Conservation (phyloP, 2,329 filamentous ascomycete species). For the Ascochyta rabiei region DNA sequence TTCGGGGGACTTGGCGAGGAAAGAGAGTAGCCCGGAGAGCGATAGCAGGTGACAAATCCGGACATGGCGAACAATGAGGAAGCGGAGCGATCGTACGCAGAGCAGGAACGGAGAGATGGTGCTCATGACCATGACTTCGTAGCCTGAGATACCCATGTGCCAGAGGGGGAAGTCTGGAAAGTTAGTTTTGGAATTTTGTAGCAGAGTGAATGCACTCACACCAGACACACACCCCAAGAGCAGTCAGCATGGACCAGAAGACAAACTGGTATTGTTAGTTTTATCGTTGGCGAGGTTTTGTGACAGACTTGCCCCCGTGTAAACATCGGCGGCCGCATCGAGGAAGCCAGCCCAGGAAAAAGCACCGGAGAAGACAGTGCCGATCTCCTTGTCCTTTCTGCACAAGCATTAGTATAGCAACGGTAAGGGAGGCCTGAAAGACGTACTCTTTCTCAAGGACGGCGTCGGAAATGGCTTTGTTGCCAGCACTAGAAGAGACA, state of each 20-base stretch:
- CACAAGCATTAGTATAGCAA: constrained; percentile 27
- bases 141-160: constrained; percentile 99
- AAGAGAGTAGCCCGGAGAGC: constrained; percentile 78
- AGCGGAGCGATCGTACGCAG: constrained; percentile 71
- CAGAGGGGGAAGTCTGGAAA: constrained; percentile 85
- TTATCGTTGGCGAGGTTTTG: not conserved
- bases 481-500: constrained; percentile 53
- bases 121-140: constrained; percentile 85
- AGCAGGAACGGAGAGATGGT: constrained; percentile 83
- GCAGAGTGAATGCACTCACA: constrained; percentile 64
- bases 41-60: constrained; percentile 77
- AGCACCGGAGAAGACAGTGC: constrained; percentile 69
- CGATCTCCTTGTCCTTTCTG: constrained; percentile 78
- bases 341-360: constrained; percentile 78
- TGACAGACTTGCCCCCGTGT: constrained; percentile 74
- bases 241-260: constrained; percentile 95
- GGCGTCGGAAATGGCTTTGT: constrained; percentile 49
- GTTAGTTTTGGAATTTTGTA: constrained; percentile 20
- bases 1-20: constrained; percentile 73
- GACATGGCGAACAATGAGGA: constrained; percentile 70
- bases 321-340: constrained; percentile 85
- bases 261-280: constrained; percentile 67
- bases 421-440: not conserved
- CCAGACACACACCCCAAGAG: constrained; percentile 88
- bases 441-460: constrained; percentile 76